Evolutionary conservation across 768 basidiomycete species (phyloP), one percentile per base, ranked within the genome.

Genomic region (Agaricus blazei): DNA sequence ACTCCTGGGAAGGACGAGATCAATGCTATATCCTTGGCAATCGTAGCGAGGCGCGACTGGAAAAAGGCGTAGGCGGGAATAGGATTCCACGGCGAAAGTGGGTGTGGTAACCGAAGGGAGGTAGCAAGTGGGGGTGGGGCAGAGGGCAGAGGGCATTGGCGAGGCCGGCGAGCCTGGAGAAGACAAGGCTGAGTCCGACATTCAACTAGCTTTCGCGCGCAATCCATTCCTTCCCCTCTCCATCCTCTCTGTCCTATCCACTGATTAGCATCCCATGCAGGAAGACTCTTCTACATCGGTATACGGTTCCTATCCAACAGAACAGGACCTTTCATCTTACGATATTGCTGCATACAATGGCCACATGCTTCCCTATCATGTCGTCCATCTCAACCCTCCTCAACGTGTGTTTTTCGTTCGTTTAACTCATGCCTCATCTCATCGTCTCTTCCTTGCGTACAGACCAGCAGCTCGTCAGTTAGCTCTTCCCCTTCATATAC

Each of bases 1-100:
- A 83, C 58, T 84, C 79, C 40, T 76, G 74, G 19, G 65, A 64
- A 98, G 76, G 42, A 90, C 75, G 46, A 98, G 71, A 4, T 94
- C 95, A 12, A 81, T 70, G 0, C 90, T 91, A 61, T 87, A 70
- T 98, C 95, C 69, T 86, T 87, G 12, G 95, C 93, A 50, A 98
- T 97, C 6, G 92, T 88, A 19, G 77, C 75, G 9, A 97, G 72
- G 66, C 96, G 95, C 0, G 85, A 80, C 41, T 91, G 86, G 1
- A 98, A 72, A 0, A 87, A 91, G 4, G 93, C 76, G 65, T 94
- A 83, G 0, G 98, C 76, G 0, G 94, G 88, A 3, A 98, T 81
- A 98, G 77, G n/a, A 84, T 85, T 7, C 95, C 95, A 26, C 95
- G 82, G 12, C 82, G 81, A 64, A 91, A 90, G 48, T 88, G 86